A percentile compares a stretch with the other conserved stretches of the same genome.
phyloP scores from a whole-genome alignment of 2,329 filamentous ascomycete genomes.

The Orbilia ellipsospora region DNA sequence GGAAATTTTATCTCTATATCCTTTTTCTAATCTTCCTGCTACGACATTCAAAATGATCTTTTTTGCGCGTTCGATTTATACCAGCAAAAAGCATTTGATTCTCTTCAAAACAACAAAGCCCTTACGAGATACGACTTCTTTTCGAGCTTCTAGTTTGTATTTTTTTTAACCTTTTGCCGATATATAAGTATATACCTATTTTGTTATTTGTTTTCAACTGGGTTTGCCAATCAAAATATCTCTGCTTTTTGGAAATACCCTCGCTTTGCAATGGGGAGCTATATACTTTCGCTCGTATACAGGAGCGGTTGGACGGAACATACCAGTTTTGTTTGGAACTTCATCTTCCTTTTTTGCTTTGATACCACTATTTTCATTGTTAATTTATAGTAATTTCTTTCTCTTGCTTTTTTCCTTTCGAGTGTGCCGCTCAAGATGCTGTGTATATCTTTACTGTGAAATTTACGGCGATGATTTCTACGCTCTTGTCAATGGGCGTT shows the following conservation, averaged over 20 bases:
- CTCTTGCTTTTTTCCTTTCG: not conserved
- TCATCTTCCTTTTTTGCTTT: conserved; percentile 16
- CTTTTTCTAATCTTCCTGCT: conserved; percentile 25
- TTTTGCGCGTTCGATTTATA: conserved; percentile 11
- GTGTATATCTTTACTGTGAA: conserved; percentile 52
- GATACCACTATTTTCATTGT: conserved; percentile 34
- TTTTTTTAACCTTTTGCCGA: conserved; percentile 2
- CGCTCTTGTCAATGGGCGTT: not conserved
- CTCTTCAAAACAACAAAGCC: conserved; percentile 21
- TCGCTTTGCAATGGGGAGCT: conserved; percentile 33
- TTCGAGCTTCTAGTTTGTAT: conserved; percentile 16
- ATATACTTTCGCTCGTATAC: conserved; percentile 31
- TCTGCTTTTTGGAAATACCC: conserved; percentile 23
- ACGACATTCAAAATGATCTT: conserved; percentile 6
- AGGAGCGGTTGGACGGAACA: conserved; percentile 37
- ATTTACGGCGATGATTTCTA: not conserved
- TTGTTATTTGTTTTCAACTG: not conserved
- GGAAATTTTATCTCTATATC: not conserved
- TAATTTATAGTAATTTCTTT: conserved; percentile 7
- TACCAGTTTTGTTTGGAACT: conserved; percentile 16
- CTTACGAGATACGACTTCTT: conserved; percentile 36
- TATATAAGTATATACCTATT: conserved; percentile 39
- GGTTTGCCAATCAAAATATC: not conserved
- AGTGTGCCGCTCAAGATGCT: conserved; percentile 2
- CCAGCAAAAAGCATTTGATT: conserved; percentile 37